phyloP scores from a whole-genome alignment of 495 filamentous ascomycete genomes.

The Aspergillus bridgeri region DNA sequence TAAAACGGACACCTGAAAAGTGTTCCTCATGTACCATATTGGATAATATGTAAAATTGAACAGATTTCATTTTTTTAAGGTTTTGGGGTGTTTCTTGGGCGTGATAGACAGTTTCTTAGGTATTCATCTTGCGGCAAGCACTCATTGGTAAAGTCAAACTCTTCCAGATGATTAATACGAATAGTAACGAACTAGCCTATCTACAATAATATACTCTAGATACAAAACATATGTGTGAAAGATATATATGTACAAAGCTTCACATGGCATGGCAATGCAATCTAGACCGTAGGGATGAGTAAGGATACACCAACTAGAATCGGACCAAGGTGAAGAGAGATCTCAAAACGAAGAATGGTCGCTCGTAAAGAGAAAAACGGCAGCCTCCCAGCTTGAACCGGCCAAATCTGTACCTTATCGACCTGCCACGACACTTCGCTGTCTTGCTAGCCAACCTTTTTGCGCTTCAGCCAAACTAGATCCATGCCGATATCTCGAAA shows the following conservation, averaged over 20 bases:
- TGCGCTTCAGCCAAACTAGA: slow-evolving; percentile 71
- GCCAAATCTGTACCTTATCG: slow-evolving; percentile 19
- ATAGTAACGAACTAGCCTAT: neutral
- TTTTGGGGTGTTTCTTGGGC: neutral
- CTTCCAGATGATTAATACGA: neutral
- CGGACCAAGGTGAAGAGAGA: neutral
- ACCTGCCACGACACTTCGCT: slow-evolving; percentile 66
- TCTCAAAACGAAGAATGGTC: neutral
- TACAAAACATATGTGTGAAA: neutral
- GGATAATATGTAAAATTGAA: neutral
- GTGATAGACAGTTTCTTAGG: too few species aligned
- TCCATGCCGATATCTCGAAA: slow-evolving; percentile 43
- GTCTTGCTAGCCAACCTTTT: slow-evolving; percentile 87
- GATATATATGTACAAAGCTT: neutral
- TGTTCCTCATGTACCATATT: neutral
- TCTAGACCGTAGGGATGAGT: neutral
- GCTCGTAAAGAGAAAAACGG: slow-evolving; percentile 11
- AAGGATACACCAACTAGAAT: neutral
- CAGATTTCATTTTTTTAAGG: neutral
- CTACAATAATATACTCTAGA: neutral
- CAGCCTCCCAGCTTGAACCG: neutral
- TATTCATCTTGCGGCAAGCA: too few species aligned
- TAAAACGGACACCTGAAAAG: too few species aligned
- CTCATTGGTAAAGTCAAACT: neutral
- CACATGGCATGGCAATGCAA: neutral